Conservation (phyloP, 2,329 filamentous ascomycete genomes). For the Penicillium crustosum region DNA sequence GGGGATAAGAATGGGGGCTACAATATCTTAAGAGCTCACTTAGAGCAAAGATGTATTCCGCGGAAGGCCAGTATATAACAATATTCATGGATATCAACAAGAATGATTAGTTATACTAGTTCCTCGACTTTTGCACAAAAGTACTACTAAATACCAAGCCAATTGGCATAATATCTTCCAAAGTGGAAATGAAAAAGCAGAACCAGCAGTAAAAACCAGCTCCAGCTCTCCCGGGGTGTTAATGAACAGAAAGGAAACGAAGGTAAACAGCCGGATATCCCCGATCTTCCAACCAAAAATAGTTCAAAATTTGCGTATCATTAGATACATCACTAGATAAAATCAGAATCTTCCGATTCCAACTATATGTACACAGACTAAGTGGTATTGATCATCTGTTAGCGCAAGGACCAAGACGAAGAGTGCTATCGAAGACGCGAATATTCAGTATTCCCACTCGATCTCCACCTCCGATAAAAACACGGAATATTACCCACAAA, state of each 20-base stretch:
- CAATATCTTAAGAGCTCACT: neutral
- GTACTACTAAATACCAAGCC: rapidly evolving
- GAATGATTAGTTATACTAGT: neutral
- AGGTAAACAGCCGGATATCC: neutral
- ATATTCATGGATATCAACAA: neutral
- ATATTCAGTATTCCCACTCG: neutral
- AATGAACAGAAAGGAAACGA: neutral
- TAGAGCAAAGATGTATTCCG: neutral
- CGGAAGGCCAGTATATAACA: neutral
- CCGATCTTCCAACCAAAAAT: neutral
- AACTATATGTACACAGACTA: neutral
- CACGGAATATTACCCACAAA: neutral
- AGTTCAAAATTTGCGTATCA: neutral
- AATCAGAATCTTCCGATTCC: neutral
- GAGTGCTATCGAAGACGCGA: slow-evolving; percentile 4
- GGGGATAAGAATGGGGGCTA: rapidly evolving
- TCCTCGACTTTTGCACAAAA: neutral
- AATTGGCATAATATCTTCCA: too few species aligned
- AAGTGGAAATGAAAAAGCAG: neutral
- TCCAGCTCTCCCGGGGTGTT: too few species aligned
- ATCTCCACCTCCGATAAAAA: neutral
- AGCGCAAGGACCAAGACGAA: neutral
- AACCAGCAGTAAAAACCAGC: neutral
- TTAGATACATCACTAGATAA: neutral
- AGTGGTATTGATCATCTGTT: neutral